Base-by-base conservation (phyloP, 73 alveolate genomes). In the Paramecium sonneborni region DNA sequence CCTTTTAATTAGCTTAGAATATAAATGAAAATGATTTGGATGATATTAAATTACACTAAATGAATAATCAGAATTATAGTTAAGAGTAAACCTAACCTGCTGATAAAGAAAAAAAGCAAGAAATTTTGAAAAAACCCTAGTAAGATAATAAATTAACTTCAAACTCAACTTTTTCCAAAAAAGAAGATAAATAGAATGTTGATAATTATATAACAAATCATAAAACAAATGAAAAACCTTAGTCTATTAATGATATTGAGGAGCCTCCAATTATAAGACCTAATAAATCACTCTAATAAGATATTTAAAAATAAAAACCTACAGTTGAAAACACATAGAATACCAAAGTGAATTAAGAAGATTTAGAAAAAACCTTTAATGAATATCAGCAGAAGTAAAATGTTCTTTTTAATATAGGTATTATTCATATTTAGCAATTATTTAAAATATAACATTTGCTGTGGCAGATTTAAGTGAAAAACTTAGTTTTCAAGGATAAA, bases 231-330 rank as follows among this genome's bases (percentile, higher is more conserved):
- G 20, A 62, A 62, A 32, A 62, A 30, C 46, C 84, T 26, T 62
- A 62, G 24, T 26, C 39, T 26, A 62, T 62, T 12, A 62, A 32
- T 30, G 84, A 62, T 62, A 24, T 62, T 62, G 84, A 62, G 18
- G 84, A 62, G 6, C 84, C 84, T 26, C 44, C 39, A 5, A 62
- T 62, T 26, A 62, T 62, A 30, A 62, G 84, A 62, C 84, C 84
- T 9, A 62, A 62, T 14, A 62, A 62, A 62, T 62, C 84, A 10
- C 48, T 32, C 20, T 28, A 62, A 26, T 9, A 26, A 62, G 84
- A 62, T 18, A 30, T 52, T 20, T 20, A 0, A 52, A 67, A 30
- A 30, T 30, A 67, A 21, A 26, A 67, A 67, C 84, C 84, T 5
- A 7, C 38, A 14, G 6, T 32, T 23, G 46, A 67, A 10, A 32